A percentile compares a stretch with the other conserved stretches of the same genome.
Evolutionary conservation across 106 monocot species (phyloP).

Genomic region (Chionographis japonica): DNA sequence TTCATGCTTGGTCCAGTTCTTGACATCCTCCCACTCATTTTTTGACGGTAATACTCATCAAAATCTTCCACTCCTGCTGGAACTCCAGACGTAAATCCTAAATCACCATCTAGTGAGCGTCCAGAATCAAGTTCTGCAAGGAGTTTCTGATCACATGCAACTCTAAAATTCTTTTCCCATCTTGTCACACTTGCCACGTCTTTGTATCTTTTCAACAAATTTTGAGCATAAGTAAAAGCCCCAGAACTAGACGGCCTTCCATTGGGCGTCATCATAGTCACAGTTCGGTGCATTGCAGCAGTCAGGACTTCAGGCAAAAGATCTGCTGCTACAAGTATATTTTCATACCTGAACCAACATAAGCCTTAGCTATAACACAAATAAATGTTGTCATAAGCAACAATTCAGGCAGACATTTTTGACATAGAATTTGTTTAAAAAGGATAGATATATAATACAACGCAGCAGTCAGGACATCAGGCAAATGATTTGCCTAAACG

Average conservation of each 20-base stretch:
- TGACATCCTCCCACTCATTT: slow-evolving; percentile 59
- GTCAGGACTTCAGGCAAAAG: slow-evolving; percentile 75
- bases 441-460: too few relatives aligned
- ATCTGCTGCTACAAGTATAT: slow-evolving; percentile 66
- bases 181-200: slow-evolving; percentile 53
- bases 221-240: slow-evolving; percentile 59
- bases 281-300: slow-evolving; percentile 47
- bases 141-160: slow-evolving; percentile 78
- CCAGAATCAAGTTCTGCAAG: slow-evolving; percentile 73
- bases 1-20: slow-evolving; percentile 63
- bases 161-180: slow-evolving; percentile 81
- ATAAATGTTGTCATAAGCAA: neutral
- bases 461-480: too few relatives aligned
- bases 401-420: too few relatives aligned
- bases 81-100: slow-evolving; percentile 49
- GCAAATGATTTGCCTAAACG: too few relatives aligned
- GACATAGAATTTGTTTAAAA: too few relatives aligned
- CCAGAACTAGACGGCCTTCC: slow-evolving; percentile 36
- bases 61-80: slow-evolving; percentile 58
- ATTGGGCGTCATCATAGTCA: slow-evolving; percentile 32
- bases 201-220: slow-evolving; percentile 74
- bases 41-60: slow-evolving; percentile 81
- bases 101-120: slow-evolving; percentile 55
- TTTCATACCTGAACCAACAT: slow-evolving; percentile 66
- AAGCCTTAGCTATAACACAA: neutral